A percentile compares a stretch with the other conserved stretches of the same genome.
phyloP scores from a whole-genome alignment of 2,329 filamentous ascomycete species.

The Neoscytalidium dimidiatum region DNA sequence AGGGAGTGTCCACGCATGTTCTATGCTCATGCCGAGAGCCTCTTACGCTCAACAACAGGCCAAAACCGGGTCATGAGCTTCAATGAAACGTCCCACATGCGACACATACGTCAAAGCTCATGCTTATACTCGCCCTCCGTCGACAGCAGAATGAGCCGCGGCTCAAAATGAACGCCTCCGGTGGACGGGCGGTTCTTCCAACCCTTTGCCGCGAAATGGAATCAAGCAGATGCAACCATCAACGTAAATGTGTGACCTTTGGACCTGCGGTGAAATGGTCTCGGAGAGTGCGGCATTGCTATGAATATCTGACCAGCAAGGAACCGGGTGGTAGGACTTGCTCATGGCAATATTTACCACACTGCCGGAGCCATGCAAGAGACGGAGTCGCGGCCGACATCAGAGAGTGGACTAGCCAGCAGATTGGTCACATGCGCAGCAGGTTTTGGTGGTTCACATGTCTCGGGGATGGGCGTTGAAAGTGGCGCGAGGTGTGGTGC shows the following conservation, averaged over 20 bases:
- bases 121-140: background rate
- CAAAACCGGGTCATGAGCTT: background rate
- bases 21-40: background rate
- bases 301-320: background rate
- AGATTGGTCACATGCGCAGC: background rate
- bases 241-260: background rate
- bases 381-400: background rate
- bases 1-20: too few species aligned
- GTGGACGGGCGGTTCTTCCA: background rate
- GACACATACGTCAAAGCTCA: background rate
- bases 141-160: background rate
- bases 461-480: background rate
- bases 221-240: background rate
- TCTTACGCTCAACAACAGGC: background rate
- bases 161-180: background rate
- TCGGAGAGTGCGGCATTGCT: background rate
- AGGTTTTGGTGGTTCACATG: background rate
- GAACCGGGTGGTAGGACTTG: background rate
- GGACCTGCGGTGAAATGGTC: background rate
- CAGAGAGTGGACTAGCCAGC: background rate
- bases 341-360: background rate
- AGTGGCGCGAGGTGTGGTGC: background rate
- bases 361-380: too few species aligned
- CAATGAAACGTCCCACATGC: background rate
- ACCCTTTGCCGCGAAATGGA: background rate